A percentile compares a stretch with the other conserved stretches of the same genome.
Conservation (phyloP, 2,329 filamentous ascomycete species). For the Celoporthe dispersa region DNA sequence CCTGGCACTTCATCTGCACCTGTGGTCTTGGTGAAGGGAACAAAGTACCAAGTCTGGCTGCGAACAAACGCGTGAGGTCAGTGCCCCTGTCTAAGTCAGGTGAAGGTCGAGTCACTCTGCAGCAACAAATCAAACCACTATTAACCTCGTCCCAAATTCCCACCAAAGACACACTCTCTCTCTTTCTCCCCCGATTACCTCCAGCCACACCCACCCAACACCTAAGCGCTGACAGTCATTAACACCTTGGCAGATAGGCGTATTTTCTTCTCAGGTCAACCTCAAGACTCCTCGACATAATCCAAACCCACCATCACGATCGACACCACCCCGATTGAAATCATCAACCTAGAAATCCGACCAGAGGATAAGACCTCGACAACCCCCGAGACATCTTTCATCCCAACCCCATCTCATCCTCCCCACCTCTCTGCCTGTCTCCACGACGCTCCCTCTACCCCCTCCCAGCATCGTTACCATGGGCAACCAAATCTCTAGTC, state of each 20-base stretch:
- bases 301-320: neutral
- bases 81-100: slow-evolving; percentile 14
- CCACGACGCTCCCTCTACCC: slow-evolving; percentile 7
- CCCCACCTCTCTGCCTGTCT: neutral
- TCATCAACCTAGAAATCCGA: neutral
- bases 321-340: neutral
- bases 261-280: neutral
- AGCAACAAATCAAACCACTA: slow-evolving; percentile 4
- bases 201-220: neutral
- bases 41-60: neutral
- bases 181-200: neutral
- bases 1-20: slow-evolving; percentile 1
- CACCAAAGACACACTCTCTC: neutral
- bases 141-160: neutral
- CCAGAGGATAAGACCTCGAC: neutral
- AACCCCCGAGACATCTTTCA: neutral
- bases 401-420: neutral
- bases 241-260: neutral
- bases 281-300: neutral
- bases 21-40: neutral
- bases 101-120: neutral
- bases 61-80: slow-evolving; percentile 4
- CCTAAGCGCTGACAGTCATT: neutral
- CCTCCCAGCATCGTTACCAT: slow-evolving; percentile 33
- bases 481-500: slow-evolving; percentile 42